Evolutionary conservation across 164 flowering plant genomes (phyloP), one percentile per base, ranked within the genome.

Genomic region (Euptelea pleiosperma): DNA sequence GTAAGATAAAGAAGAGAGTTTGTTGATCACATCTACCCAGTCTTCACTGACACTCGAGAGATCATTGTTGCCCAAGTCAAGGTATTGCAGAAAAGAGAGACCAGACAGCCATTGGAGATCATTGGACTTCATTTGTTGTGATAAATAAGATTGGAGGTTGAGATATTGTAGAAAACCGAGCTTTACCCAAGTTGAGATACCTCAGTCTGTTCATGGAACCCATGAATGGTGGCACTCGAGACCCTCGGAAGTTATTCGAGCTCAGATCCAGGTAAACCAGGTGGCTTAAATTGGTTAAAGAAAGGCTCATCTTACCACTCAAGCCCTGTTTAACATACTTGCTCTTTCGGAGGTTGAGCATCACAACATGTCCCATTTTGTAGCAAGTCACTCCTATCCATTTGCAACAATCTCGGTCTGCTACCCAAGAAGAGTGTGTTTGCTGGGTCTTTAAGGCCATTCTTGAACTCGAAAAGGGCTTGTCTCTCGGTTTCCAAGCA

Each of bases 211-310:
- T 33, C 35, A 62, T 19, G 14, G 42, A 52, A 28, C 58, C 58
- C n/a, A 62, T 5, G 57, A 52, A 62, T 14, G 43, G 18, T 4
- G 58, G 65, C 8, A 62, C 31, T 14, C 6, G 37, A 8, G 40
- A 19, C 19, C 30, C 39, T 31, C 8, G 15, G 30, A 62, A 62
- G 1, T 37, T 30, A n/a, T 62, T 43, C 18, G 31, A 2, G 42
- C 65, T 62, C 29, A 62, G 41, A 34, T 62, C 57, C 65, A 62
- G 31, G 7, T 62, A 22, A 25, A 14, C 29, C 22, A 62, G 10
- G 11, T 33, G 8, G 10, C 30, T 43, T 15, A 62, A 35, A 7
- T 53, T 16, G 15, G 34, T 30, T 52, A 62, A 22, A 4, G 59
- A 53, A 3, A 25, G 43, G 19, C 40, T 37, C 19, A 64, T n/a